phyloP scores from a whole-genome alignment of 2,329 filamentous ascomycete genomes.

The Colletotrichum endophyticum region DNA sequence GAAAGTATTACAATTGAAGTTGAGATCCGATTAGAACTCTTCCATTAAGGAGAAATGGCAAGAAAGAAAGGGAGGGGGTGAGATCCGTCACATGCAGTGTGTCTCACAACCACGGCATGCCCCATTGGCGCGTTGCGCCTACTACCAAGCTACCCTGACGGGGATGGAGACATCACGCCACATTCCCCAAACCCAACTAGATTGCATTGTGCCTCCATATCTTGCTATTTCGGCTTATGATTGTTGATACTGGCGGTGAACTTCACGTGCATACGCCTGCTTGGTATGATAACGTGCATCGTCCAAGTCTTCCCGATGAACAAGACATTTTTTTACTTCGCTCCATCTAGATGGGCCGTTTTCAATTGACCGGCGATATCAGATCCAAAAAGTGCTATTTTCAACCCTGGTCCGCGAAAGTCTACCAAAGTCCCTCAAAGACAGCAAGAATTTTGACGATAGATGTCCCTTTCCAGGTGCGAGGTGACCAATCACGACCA shows the following conservation, averaged over 20 bases:
- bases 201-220: no score
- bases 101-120: no score
- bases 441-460: not conserved
- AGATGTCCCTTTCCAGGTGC: not conserved
- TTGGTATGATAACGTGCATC: not conserved
- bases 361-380: not conserved
- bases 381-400: not conserved
- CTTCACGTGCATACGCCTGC: not conserved
- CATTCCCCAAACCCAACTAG: no score
- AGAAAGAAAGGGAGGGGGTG: no score
- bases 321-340: rapidly evolving
- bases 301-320: not conserved
- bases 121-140: no score
- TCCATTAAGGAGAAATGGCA: no score
- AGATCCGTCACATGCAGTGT: no score
- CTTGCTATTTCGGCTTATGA: not conserved
- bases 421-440: not conserved
- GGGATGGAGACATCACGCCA: no score
- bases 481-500: not conserved
- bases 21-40: no score
- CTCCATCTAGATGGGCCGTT: rapidly evolving
- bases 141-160: no score
- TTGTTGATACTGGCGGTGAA: not conserved
- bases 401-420: not conserved
- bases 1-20: no score